Base-by-base conservation (phyloP, 148 eudicot genomes). In the Gaultheria prostrata region DNA sequence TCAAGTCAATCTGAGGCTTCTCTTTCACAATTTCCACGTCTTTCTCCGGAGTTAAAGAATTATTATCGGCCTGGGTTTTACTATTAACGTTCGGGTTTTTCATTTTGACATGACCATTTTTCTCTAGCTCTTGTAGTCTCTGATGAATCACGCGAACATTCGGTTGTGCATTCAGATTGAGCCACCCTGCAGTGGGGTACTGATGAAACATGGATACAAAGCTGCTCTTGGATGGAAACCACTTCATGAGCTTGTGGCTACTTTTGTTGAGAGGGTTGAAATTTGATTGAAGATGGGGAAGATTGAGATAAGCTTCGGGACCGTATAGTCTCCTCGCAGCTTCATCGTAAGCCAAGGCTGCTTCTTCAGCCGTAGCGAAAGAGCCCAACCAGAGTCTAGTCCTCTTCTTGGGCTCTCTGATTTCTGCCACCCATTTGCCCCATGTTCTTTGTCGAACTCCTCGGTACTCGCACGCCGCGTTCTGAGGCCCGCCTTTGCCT, bases 341-440 rank as follows among this genome's bases (percentile, higher is more conserved):
- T 80, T 97, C 99, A 83, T 97, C 99, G 71, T 97, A 97, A 45
- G 99, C 99, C 94, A 94, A 86, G 39, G 99, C 99, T 12, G 99
- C 99, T 78, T 94, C 97, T 83, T 97, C 98, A 1, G 99, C 99
- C 0, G 98, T 97, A 43, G 97, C 87, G n/a, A 91, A 97, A 28
- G 99, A 97, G 21, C 98, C 99, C 17, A 97, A 83, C 99, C 99
- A 97, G 67, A 97, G 93, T 0, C 99, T 83, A 49, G 95, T 92
- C 61, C 98, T 86, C 85, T 97, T 94, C 93, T 97, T 97, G 3
- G 99, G 99, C 84, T 94, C 99, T 77, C 98, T 78, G 73, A 97
- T 97, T 76, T 97, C 99, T 0, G 99, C 98, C 49, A 97, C 99
- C 99, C 98, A 94, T 84, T 94, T 94, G 1, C 99, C 99, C 98